Base-by-base conservation (phyloP, 2,329 filamentous ascomycete species). In the Exserohilum turcica region DNA sequence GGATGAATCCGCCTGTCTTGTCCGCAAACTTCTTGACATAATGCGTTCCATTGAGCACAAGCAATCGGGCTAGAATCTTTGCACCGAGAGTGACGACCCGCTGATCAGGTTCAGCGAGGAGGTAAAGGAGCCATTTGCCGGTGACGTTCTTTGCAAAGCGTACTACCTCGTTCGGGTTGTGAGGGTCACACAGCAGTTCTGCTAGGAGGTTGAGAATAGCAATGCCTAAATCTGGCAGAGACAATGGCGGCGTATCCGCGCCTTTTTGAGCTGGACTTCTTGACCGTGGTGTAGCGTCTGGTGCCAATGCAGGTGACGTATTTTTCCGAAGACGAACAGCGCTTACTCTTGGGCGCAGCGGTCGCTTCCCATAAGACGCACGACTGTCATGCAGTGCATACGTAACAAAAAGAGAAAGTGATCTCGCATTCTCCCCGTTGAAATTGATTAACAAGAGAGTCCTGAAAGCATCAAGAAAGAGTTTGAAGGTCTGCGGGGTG, bases 61-160 rank as follows among this genome's bases (percentile, higher is more conserved):
- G 80, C 3, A 97, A 82, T 32, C 92, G 86, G 19, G 91, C 88
- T 19, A 99, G 78, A 46, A 99, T 93, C 67, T 89, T 92, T 61
- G 86, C 84, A 12, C 90, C 91, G 45, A 92, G 83, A 12, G 92
- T 81, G 9, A 97, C 88, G 18, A 96, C 87, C 61, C 92, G 88
- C 5, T 90, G 82, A 54, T 97, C 90, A 56, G 90, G 86, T 70
- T 97, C 92, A 6, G 91, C 91, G 44, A 97, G 82, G 12, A 99
- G 83, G 73, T 97, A 96, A 12, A 99, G 78, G 12, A 96, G 83
- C 92, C 92, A 97, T 88, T 96, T 96, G 64, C 96, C 96, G 18
- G 93, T 97, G 7, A 99, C 93, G 1, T 93, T 95, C 68, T 89
- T 90, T 5, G 92, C 91, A 78, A 99, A 97, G 65, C 92, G 94